Percentiles rank a stretch among this genome's conserved stretches.
These are phyloP conservation scores for Sphagnurus paluster DNA, from an alignment of 1,284 basidiomycete species.

Conservation along the genomic window DNA sequence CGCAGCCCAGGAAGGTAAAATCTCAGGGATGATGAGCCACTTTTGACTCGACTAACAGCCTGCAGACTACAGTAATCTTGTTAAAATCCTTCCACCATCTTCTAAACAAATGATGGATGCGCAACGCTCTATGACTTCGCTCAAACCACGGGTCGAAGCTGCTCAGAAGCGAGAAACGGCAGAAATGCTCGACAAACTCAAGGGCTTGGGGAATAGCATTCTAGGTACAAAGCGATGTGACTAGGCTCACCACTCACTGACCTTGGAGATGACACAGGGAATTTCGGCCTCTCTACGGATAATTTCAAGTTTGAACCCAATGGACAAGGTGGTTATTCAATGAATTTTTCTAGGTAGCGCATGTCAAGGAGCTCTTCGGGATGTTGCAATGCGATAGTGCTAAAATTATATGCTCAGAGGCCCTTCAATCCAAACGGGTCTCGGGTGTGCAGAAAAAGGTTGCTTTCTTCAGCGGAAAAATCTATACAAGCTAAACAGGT, in stretches of 20 bases:
- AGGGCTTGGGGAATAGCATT: conserved; percentile 88
- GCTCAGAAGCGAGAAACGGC: conserved; percentile 87
- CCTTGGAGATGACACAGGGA: conserved; percentile 45
- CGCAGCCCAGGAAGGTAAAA: conserved; percentile 80
- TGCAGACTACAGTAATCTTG: conserved; percentile 76
- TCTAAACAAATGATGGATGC: conserved; percentile 53
- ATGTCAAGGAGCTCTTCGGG: neutral
- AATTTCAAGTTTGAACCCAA: conserved; percentile 96
- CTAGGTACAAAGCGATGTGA: conserved; percentile 58
- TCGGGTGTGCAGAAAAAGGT: conserved; percentile 51
- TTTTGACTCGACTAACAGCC: neutral
- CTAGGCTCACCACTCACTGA: neutral
- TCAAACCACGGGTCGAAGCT: conserved; percentile 70
- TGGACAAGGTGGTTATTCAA: conserved; percentile 90
- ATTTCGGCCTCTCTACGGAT: conserved; percentile 86
- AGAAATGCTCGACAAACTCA: conserved; percentile 93
- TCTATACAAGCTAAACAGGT: conserved; percentile 31
- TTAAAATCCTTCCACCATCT: conserved; percentile 59
- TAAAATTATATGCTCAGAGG: no score
- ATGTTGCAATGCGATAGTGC: neutral
- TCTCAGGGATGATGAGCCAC: neutral
- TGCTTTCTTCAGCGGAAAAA: conserved; percentile 51
- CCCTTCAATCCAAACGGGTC: conserved; percentile 42
- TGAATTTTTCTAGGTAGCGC: conserved; percentile 72
- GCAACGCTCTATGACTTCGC: conserved; percentile 45